Evolutionary conservation across 257 asterid genomes (phyloP), one percentile per base, ranked within the genome.

Genomic region (Eucommia ulmoides): DNA sequence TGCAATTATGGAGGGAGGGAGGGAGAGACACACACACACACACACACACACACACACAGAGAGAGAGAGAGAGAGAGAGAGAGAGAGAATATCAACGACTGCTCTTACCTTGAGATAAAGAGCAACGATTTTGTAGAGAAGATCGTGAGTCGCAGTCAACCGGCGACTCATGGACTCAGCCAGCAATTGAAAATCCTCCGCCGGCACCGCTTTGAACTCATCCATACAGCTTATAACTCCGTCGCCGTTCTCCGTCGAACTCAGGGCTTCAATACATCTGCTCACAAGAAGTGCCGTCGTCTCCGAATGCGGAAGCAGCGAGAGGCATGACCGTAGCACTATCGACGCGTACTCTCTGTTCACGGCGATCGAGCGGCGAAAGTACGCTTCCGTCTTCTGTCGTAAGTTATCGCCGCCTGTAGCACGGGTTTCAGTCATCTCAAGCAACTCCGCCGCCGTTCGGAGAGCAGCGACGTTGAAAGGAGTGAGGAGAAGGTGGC

Each of bases 291-390:
- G 19, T 49, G 93, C 84, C 74, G 62, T 55, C 45, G 69, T 65
- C 65, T 88, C 97, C 0, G 82, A 77, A 72, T 80, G 94, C 24
- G 97, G 97, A 0, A 89, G 73, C 24, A 85, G 73, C 44, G 78
- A 21, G 2, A 85, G 59, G 19, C 88, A 67, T 41, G 94, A 70
- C 22, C 65, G 63, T 61, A 89, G 57, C 64, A 84, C 94, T 16
- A 76, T 61, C 2, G 73, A 46, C 9, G 81, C 67, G 68, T 62
- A 65, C 55, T 78, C 98, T 7, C 59, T 51, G 63, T 73, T 70
- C 11, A 72, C 74, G 46, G 79, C 60, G 3, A 85, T 55, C 15
- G 55, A 78, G 0, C 78, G 73, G n/a, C 78, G 60, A 76, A 88
- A 76, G 49, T 82, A 85, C 0, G 67, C 61, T 63, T 89, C 98